Conservation (phyloP, 2,329 filamentous ascomycete species). For the Periconia sp. region DNA sequence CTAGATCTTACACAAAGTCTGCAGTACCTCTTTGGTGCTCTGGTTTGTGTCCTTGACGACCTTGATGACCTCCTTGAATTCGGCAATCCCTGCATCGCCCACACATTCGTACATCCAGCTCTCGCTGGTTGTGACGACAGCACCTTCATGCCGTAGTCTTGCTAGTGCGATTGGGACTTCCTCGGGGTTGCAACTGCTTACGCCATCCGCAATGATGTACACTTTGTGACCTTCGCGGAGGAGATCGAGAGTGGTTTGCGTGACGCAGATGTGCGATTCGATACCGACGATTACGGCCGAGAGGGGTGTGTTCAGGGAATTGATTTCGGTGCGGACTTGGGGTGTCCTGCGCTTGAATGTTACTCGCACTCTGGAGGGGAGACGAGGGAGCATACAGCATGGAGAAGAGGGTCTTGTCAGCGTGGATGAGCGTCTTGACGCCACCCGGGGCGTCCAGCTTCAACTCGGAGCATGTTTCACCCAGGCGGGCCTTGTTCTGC, state of each 20-base stretch:
- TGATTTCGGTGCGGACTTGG: conserved; percentile 60
- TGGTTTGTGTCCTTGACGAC: conserved; percentile 79
- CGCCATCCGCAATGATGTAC: conserved; percentile 86
- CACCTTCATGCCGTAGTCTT: conserved; percentile 76
- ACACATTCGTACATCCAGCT: conserved; percentile 88
- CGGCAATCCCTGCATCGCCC: conserved; percentile 75
- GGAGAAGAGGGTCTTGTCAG: conserved; percentile 89
- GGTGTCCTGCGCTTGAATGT: conserved; percentile 57
- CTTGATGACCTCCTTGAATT: conserved; percentile 75
- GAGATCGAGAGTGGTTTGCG: conserved; percentile 83
- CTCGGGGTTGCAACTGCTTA: conserved; percentile 83
- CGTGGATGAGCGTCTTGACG: conserved; percentile 60
- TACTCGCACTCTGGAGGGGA: background rate
- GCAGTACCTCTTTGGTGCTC: conserved; percentile 73
- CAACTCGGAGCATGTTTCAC: conserved; percentile 78
- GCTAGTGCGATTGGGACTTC: conserved; percentile 82
- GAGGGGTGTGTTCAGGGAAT: conserved; percentile 38
- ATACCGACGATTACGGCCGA: conserved; percentile 83
- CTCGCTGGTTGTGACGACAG: conserved; percentile 84
- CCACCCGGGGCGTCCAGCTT: conserved; percentile 58
- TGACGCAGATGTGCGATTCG: conserved; percentile 92
- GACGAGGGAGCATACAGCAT: conserved; percentile 63
- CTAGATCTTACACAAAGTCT: conserved; percentile 68
- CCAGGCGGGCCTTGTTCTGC: conserved; percentile 79
- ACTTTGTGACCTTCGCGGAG: conserved; percentile 77